These are phyloP conservation scores for Wallemia hederae DNA, from an alignment of 1,284 basidiomycete genomes.

Conservation along the genomic window DNA sequence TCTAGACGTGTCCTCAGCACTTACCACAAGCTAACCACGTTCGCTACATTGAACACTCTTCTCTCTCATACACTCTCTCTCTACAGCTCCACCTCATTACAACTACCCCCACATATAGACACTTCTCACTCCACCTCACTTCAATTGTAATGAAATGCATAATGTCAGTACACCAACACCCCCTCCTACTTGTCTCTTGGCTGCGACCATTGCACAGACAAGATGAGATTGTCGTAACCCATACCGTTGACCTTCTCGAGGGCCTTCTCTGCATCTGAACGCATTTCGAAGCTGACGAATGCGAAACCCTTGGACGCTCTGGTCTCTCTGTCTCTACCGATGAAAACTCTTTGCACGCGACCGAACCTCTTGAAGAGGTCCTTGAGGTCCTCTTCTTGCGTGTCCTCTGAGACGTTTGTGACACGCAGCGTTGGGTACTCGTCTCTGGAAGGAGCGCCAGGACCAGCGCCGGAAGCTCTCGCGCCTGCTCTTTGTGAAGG, in stretches of 20 bases:
- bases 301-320: conserved; percentile 86
- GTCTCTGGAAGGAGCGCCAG: conserved; percentile 30
- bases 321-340: conserved; percentile 84
- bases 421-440: conserved; percentile 90
- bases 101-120: not conserved
- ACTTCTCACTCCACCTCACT: no score
- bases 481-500: conserved; percentile 25
- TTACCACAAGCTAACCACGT: no score
- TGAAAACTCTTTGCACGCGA: conserved; percentile 61
- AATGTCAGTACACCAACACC: not conserved
- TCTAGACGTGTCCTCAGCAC: no score
- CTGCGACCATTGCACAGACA: conserved; percentile 55
- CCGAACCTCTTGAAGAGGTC: conserved; percentile 55
- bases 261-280: conserved; percentile 49
- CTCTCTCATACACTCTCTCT: no score
- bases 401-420: conserved; percentile 87
- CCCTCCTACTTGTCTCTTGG: conserved; percentile 9
- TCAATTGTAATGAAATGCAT: not conserved
- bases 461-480: conserved; percentile 34
- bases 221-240: conserved; percentile 52
- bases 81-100: not conserved
- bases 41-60: no score
- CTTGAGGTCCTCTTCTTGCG: conserved; percentile 74
- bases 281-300: conserved; percentile 63
- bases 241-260: conserved; percentile 71